phyloP scores from a whole-genome alignment of 805 yeast species.

The Yarrowia sp. region DNA sequence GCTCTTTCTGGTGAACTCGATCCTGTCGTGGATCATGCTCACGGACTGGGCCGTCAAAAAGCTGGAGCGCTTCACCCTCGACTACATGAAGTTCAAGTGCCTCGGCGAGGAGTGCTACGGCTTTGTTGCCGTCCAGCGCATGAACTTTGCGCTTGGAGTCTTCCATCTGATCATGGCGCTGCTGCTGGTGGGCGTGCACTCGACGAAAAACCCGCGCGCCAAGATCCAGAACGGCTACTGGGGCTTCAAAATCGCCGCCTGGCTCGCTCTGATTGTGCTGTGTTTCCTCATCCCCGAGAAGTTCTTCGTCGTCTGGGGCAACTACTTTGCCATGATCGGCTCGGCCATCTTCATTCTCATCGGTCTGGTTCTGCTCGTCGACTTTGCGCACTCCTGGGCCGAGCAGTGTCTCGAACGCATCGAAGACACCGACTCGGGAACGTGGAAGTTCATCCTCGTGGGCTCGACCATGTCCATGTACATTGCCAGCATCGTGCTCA shows the following conservation, averaged over 20 bases:
- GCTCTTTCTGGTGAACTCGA: constrained; percentile 70
- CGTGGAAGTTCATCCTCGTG: constrained; percentile 79
- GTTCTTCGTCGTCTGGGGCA: constrained; percentile 88
- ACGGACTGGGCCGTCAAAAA: constrained; percentile 73
- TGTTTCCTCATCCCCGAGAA: constrained; percentile 82
- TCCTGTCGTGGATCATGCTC: constrained; percentile 88
- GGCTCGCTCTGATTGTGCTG: constrained; percentile 54
- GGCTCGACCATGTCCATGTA: constrained; percentile 91
- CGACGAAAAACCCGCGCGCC: constrained; percentile 75
- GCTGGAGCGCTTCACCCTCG: constrained; percentile 69
- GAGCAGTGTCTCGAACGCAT: constrained; percentile 90
- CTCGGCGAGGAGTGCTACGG: constrained; percentile 84
- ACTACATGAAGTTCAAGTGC: constrained; percentile 68
- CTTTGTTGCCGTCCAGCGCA: constrained; percentile 89
- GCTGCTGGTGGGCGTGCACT: constrained; percentile 67
- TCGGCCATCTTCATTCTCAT: constrained; percentile 84
- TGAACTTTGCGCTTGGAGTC: constrained; percentile 82
- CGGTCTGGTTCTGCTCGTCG: constrained; percentile 86
- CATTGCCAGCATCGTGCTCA: constrained; percentile 65
- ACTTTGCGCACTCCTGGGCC: constrained; percentile 98
- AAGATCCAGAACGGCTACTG: constrained; percentile 89
- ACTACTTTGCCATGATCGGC: constrained; percentile 77
- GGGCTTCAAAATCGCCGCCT: constrained; percentile 67
- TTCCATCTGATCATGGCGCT: constrained; percentile 71
- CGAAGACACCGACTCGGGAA: constrained; percentile 63